A percentile compares a stretch with the other conserved stretches of the same genome.
Evolutionary conservation across 768 basidiomycete genomes (phyloP).

Genomic region (Tylopilus sp.): DNA sequence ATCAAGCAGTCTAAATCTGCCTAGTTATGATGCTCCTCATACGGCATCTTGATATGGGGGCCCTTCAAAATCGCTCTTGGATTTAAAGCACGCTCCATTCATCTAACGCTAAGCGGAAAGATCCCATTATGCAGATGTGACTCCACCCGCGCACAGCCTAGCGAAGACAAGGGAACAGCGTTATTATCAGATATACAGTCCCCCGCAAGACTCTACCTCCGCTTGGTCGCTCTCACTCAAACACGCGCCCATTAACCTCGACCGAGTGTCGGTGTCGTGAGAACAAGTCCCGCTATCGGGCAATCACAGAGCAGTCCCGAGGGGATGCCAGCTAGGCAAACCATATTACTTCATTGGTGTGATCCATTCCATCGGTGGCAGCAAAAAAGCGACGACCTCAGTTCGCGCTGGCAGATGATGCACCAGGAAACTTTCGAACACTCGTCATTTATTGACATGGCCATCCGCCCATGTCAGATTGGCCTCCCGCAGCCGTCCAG

Average conservation of each 20-base stretch:
- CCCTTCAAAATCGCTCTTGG: constrained; percentile 21
- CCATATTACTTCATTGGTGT: constrained; percentile 22
- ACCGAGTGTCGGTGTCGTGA: constrained; percentile 10
- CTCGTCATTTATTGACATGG: constrained; percentile 4
- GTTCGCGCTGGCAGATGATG: constrained; percentile 24
- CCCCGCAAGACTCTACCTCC: constrained; percentile 12
- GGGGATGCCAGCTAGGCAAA: constrained; percentile 17
- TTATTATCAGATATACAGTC: constrained; percentile 3
- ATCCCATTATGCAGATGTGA: constrained; percentile 31
- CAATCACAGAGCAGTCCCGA: constrained; percentile 13
- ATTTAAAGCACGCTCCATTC: constrained; percentile 31
- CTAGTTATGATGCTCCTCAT: constrained; percentile 29
- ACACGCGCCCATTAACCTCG: neutral
- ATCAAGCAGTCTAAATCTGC: constrained; percentile 33
- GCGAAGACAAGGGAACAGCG: constrained; percentile 11
- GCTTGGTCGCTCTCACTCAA: constrained; percentile 4
- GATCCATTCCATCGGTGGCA: constrained; percentile 16
- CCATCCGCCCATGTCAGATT: constrained; percentile 19
- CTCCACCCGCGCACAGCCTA: constrained; percentile 26
- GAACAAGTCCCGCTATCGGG: constrained; percentile 9
- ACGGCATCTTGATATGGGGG: constrained; percentile 33
- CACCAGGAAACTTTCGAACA: constrained; percentile 14
- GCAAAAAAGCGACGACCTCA: constrained; percentile 10
- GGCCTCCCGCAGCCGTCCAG: constrained; percentile 15
- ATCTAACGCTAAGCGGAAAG: constrained; percentile 37